These are phyloP conservation scores for Candida sanyiensis DNA, from an alignment of 805 yeast genomes.

Conservation along the genomic window DNA sequence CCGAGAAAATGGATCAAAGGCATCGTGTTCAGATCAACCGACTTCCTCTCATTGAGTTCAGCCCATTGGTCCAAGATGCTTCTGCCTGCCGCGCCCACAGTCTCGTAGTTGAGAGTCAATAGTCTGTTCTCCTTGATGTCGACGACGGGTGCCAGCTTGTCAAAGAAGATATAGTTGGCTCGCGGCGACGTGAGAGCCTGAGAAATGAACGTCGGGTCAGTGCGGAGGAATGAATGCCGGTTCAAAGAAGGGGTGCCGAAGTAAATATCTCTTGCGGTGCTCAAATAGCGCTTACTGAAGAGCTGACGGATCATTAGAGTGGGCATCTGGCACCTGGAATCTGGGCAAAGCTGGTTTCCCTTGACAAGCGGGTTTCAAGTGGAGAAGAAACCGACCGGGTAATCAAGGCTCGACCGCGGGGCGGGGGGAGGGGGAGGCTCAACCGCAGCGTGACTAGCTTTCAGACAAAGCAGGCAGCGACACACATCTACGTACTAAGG, in stretches of 20 bases:
- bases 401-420: too few species aligned
- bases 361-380: too few species aligned
- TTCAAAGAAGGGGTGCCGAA: constrained; percentile 48
- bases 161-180: constrained; percentile 37
- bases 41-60: constrained; percentile 10
- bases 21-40: constrained; percentile 6
- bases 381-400: too few species aligned
- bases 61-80: constrained; percentile 23
- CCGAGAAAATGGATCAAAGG: constrained; percentile 36
- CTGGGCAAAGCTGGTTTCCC: neutral
- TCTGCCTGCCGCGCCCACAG: constrained; percentile 14
- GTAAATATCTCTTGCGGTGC: constrained; percentile 25
- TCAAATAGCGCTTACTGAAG: neutral
- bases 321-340: neutral
- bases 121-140: constrained; percentile 10
- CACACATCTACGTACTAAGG: too few species aligned
- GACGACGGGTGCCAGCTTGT: constrained; percentile 28
- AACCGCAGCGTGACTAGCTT: too few species aligned
- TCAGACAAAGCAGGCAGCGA: too few species aligned
- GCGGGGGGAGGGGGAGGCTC: too few species aligned
- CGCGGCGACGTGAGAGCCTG: constrained; percentile 38
- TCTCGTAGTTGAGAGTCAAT: constrained; percentile 12
- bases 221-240: constrained; percentile 52
- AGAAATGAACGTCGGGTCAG: constrained; percentile 41
- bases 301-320: neutral